These are phyloP conservation scores for Vickermania spadyakhi DNA, from an alignment of 208 protist genomes.

Conservation along the genomic window DNA sequence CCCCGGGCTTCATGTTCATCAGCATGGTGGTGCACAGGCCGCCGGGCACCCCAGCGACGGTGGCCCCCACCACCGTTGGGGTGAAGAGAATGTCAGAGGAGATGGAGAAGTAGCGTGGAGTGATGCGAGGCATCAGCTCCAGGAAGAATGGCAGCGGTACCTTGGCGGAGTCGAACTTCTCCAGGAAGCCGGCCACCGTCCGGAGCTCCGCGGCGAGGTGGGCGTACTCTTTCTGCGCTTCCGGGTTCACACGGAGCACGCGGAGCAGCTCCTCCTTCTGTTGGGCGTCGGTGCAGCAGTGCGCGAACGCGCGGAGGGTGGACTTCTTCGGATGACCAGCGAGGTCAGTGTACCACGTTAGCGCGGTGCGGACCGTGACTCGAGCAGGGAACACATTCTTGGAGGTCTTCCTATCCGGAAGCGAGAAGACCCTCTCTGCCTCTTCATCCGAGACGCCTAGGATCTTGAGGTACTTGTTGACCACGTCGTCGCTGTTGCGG, in stretches of 20 bases:
- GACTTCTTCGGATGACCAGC: slow-evolving; percentile 78
- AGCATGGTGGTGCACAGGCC: slow-evolving; percentile 91
- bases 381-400: slow-evolving; percentile 85
- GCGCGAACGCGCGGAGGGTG: slow-evolving; percentile 83
- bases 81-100: slow-evolving; percentile 82
- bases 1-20: slow-evolving; percentile 27
- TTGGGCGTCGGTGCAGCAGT: slow-evolving; percentile 57
- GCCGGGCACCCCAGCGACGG: slow-evolving; percentile 83
- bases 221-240: slow-evolving; percentile 58
- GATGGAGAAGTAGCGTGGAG: slow-evolving; percentile 95
- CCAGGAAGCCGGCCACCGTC: slow-evolving; percentile 71
- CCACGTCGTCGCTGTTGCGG: slow-evolving; percentile 79
- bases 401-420: slow-evolving; percentile 75
- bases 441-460: slow-evolving; percentile 49
- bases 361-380: slow-evolving; percentile 60
- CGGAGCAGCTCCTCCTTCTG: slow-evolving; percentile 75
- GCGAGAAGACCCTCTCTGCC: slow-evolving; percentile 62
- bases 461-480: slow-evolving; percentile 61
- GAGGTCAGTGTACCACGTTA: slow-evolving; percentile 91
- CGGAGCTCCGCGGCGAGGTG: slow-evolving; percentile 63
- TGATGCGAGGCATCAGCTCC: slow-evolving; percentile 90
- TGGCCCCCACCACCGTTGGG: slow-evolving; percentile 66
- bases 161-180: slow-evolving; percentile 69
- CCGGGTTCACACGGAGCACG: slow-evolving; percentile 58
- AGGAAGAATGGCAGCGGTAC: slow-evolving; percentile 80